phyloP scores from a whole-genome alignment of 441 rosid species.

The Hura crepitans region DNA sequence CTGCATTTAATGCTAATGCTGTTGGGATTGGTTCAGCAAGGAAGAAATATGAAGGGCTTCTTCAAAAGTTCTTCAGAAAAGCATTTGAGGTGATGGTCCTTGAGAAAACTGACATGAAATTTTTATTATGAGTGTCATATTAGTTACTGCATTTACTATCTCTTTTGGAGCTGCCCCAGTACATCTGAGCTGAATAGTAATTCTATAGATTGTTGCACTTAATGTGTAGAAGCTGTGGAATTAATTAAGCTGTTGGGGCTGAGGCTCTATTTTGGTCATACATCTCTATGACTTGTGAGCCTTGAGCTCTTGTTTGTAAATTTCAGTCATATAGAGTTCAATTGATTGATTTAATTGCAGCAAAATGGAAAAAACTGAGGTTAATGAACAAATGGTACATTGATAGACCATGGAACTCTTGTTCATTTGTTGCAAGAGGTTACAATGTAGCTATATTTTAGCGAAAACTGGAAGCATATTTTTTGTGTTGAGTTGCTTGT shows the following conservation, averaged over 20 bases:
- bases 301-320: not conserved
- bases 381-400: not conserved
- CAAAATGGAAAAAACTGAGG: not conserved
- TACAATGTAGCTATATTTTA: not conserved
- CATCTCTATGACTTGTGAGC: not conserved
- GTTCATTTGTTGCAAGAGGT: not conserved
- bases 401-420: not conserved
- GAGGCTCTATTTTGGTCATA: not conserved
- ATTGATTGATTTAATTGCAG: not conserved
- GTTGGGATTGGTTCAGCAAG: constrained; percentile 83
- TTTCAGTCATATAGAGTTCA: not conserved
- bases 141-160: not conserved
- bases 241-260: not conserved
- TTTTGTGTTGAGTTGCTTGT: not conserved
- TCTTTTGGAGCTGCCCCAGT: not conserved
- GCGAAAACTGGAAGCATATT: not conserved
- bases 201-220: not conserved
- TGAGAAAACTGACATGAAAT: constrained; percentile 2
- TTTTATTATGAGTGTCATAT: not conserved
- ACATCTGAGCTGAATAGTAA: not conserved
- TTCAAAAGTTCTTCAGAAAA: constrained; percentile 74
- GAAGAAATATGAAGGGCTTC: constrained; percentile 82
- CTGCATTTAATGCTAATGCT: constrained; percentile 62
- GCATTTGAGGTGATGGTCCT: constrained; percentile 62
- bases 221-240: not conserved